Percentiles rank a stretch among this genome's conserved stretches.
phyloP scores from a whole-genome alignment of 2,329 filamentous ascomycete genomes.

The Septoria petroselini region DNA sequence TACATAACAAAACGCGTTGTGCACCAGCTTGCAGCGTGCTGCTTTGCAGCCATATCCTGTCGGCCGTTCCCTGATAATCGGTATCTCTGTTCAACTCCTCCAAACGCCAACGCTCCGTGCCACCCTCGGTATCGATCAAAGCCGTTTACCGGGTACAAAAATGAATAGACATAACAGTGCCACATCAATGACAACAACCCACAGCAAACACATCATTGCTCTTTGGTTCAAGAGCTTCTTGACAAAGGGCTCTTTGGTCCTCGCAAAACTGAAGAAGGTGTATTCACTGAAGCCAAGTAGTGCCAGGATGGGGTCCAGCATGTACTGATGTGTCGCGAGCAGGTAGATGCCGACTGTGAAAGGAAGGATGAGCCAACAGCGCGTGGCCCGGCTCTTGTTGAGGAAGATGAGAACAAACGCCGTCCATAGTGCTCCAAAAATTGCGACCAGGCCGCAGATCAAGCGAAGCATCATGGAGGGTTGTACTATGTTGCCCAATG shows the following conservation, averaged over 20 bases:
- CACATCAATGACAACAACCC: constrained; percentile 73
- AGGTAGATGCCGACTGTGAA: constrained; percentile 90
- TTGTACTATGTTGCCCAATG: constrained; percentile 90
- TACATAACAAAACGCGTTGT: neutral
- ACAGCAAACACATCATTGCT: constrained; percentile 72
- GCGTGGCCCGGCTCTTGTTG: constrained; percentile 66
- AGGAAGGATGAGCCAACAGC: constrained; percentile 88
- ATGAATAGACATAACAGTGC: constrained; percentile 89
- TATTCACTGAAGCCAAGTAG: constrained; percentile 92
- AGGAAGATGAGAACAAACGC: constrained; percentile 92
- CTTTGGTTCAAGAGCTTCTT: constrained; percentile 78
- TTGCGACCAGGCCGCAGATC: constrained; percentile 76
- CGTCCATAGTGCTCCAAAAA: constrained; percentile 93
- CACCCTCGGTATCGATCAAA: constrained; percentile 47
- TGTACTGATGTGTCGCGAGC: constrained; percentile 89
- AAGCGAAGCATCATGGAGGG: constrained; percentile 82
- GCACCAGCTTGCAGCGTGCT: constrained; percentile 2
- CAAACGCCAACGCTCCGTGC: constrained; percentile 8
- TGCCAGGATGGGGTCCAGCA: constrained; percentile 86
- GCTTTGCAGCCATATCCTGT: constrained; percentile 8
- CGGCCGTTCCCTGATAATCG: constrained; percentile 6
- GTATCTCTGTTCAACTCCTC: neutral
- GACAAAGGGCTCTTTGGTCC: constrained; percentile 86
- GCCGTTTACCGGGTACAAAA: constrained; percentile 82
- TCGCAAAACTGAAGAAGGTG: constrained; percentile 87